Conservation (phyloP, 495 filamentous ascomycete species). For the Xylaria nigripes region DNA sequence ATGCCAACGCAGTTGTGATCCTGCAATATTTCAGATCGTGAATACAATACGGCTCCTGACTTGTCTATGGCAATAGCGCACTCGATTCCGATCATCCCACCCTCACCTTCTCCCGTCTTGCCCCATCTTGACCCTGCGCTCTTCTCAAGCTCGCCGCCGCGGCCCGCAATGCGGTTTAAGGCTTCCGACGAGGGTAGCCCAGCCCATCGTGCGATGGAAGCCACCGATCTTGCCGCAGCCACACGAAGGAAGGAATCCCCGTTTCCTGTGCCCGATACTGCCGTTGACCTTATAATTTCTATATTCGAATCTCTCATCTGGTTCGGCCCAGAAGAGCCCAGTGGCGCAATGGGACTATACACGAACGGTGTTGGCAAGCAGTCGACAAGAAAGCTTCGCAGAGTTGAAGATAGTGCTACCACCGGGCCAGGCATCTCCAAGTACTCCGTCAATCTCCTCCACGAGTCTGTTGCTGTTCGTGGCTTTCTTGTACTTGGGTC, state of each 20-base stretch:
- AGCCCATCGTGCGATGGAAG: slow-evolving; percentile 61
- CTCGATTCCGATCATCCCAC: slow-evolving; percentile 85
- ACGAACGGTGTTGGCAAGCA: slow-evolving; percentile 41
- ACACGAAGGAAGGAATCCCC: slow-evolving; percentile 80
- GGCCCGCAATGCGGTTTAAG: slow-evolving; percentile 56
- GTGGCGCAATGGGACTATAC: slow-evolving; percentile 25
- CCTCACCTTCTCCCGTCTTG: slow-evolving; percentile 69
- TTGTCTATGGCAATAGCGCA: slow-evolving; percentile 37
- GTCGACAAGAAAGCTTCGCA: slow-evolving; percentile 41
- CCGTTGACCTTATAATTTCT: slow-evolving; percentile 49
- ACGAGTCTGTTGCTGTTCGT: not conserved
- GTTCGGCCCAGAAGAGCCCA: not conserved
- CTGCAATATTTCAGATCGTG: slow-evolving; percentile 46
- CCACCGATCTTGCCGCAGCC: slow-evolving; percentile 62
- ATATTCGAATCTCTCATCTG: not conserved
- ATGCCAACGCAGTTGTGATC: slow-evolving; percentile 88
- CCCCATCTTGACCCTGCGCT: slow-evolving; percentile 72
- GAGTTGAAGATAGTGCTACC: slow-evolving; percentile 31
- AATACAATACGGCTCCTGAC: slow-evolving; percentile 34
- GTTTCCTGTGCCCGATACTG: slow-evolving; percentile 79
- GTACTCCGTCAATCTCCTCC: slow-evolving; percentile 9
- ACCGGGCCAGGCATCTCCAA: slow-evolving; percentile 23
- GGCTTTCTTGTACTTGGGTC: slow-evolving; percentile 1
- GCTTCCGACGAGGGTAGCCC: slow-evolving; percentile 38
- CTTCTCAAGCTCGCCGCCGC: slow-evolving; percentile 63